Conservation (phyloP, 176 grass and related monocot species). For the Thalia dealbata region DNA sequence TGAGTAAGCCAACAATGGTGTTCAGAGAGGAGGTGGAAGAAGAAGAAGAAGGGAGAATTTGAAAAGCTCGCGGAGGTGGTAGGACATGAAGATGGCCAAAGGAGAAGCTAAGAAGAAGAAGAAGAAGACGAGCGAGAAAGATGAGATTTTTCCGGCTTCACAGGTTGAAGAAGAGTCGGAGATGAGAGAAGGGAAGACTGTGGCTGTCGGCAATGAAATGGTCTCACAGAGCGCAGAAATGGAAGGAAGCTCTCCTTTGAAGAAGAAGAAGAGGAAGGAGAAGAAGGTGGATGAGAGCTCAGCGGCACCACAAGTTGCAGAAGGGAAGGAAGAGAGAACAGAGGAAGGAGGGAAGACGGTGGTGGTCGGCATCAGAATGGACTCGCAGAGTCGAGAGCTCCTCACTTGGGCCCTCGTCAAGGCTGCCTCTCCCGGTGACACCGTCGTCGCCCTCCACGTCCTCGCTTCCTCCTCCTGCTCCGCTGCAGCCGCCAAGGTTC, state of each 20-base stretch:
- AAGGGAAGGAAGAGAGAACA: not conserved
- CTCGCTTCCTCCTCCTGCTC: constrained; percentile 19
- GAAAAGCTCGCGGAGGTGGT: too few relatives aligned
- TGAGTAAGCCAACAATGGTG: not conserved
- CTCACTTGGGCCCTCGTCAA: constrained; percentile 98
- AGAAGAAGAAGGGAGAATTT: not conserved
- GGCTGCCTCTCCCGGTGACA: constrained; percentile 66
- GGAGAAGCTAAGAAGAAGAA: not conserved
- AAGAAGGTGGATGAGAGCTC: not conserved
- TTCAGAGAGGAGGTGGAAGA: not conserved
- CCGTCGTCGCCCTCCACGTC: constrained; percentile 73
- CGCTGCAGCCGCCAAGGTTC: not conserved
- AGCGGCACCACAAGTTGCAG: not conserved
- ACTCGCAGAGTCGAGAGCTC: constrained; percentile 67
- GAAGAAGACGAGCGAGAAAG: not conserved
- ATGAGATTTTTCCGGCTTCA: not conserved
- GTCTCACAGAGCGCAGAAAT: not conserved
- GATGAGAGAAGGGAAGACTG: too few relatives aligned
- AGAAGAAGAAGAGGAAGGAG: not conserved
- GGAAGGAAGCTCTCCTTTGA: not conserved
- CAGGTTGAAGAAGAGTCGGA: not conserved
- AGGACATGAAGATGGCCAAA: not conserved
- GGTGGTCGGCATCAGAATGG: constrained; percentile 66
- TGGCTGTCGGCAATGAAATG: too few relatives aligned
- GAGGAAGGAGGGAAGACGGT: constrained; percentile 32